Conservation (phyloP, 805 yeast species). For the Sungouiella blattae region DNA sequence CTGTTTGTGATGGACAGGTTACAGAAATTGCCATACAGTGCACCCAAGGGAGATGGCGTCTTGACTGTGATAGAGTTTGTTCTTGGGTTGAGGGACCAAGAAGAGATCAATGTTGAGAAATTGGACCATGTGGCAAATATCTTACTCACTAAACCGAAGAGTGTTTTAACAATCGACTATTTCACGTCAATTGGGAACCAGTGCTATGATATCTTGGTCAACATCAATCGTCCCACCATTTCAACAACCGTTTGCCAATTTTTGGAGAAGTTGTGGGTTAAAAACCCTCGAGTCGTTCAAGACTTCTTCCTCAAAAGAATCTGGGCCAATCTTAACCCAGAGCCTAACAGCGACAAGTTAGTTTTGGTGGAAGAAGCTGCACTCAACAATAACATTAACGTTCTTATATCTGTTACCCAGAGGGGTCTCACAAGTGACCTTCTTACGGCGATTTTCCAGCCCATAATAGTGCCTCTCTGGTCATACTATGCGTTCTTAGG, state of each 20-base stretch:
- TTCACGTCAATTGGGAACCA: slow-evolving; percentile 61
- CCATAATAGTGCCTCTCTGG: slow-evolving; percentile 41
- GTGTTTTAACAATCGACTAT: slow-evolving; percentile 46
- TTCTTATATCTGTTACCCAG: slow-evolving; percentile 58
- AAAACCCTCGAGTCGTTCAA: slow-evolving; percentile 45
- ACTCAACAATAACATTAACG: slow-evolving; percentile 62
- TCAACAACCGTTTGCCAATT: slow-evolving; percentile 55
- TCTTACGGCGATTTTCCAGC: slow-evolving; percentile 22
- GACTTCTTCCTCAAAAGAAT: slow-evolving; percentile 58
- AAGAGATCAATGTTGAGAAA: slow-evolving; percentile 62
- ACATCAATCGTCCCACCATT: slow-evolving; percentile 59
- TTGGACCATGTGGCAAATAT: slow-evolving; percentile 65
- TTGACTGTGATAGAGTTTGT: slow-evolving; percentile 70
- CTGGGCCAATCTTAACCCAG: slow-evolving; percentile 45
- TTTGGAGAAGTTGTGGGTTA: slow-evolving; percentile 47
- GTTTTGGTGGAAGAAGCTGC: slow-evolving; percentile 43
- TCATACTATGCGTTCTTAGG: slow-evolving; percentile 39
- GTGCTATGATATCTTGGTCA: slow-evolving; percentile 52
- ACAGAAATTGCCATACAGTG: slow-evolving; percentile 49
- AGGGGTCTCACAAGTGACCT: slow-evolving; percentile 26
- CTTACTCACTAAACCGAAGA: slow-evolving; percentile 59
- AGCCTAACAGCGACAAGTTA: slow-evolving; percentile 1
- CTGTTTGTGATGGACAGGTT: slow-evolving; percentile 47
- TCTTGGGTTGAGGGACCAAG: slow-evolving; percentile 72
- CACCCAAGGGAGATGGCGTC: slow-evolving; percentile 62